These are phyloP conservation scores for Prunus kanzakura DNA, from an alignment of 306 rosid species.

Conservation along the genomic window DNA sequence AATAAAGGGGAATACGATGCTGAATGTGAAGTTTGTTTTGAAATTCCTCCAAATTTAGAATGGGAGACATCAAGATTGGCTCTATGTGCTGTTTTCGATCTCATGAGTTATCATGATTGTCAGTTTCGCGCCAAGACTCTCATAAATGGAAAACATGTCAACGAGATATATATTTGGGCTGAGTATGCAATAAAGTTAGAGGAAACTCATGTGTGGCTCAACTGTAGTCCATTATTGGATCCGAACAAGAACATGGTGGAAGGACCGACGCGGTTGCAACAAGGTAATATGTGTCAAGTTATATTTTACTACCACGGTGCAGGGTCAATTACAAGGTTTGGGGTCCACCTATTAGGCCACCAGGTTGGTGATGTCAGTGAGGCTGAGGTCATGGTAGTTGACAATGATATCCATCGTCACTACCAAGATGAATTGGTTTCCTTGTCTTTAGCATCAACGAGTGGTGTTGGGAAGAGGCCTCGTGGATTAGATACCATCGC, in stretches of 20 bases:
- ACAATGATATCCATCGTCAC: background rate
- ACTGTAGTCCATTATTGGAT: background rate
- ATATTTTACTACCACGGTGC: background rate
- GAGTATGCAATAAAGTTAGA: fast-evolving
- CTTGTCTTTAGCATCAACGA: background rate
- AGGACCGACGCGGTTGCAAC: background rate
- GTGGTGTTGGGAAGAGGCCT: background rate
- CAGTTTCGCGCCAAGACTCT: background rate
- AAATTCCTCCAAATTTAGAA: background rate
- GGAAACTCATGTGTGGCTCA: background rate
- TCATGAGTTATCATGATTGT: background rate
- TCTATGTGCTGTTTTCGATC: background rate
- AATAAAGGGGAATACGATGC: background rate
- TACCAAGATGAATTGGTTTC: background rate
- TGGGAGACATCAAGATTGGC: background rate
- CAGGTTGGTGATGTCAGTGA: background rate
- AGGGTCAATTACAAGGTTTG: background rate
- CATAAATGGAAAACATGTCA: background rate
- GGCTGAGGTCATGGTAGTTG: background rate
- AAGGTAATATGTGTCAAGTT: background rate
- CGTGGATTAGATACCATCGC: background rate
- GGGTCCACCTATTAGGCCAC: background rate
- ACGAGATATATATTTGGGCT: background rate
- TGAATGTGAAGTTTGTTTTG: background rate
- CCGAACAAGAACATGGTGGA: background rate